phyloP scores from a whole-genome alignment of 1,284 basidiomycete genomes.

The Clitocybe nebularis region DNA sequence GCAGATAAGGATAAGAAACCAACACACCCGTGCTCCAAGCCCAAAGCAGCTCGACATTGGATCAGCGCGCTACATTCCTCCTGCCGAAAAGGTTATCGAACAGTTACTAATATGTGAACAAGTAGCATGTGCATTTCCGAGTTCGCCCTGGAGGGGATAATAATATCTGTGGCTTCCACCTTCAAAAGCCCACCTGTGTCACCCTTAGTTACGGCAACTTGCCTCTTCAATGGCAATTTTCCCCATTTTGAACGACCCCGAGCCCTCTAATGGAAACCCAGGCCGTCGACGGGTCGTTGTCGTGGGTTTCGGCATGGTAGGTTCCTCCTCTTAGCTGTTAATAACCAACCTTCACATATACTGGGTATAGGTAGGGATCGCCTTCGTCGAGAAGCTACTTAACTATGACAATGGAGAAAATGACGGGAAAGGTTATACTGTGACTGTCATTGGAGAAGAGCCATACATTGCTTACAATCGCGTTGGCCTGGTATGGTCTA shows the following conservation, averaged over 20 bases:
- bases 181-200: neutral
- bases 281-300: neutral
- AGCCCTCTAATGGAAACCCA: neutral
- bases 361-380: neutral
- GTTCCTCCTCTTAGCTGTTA: neutral
- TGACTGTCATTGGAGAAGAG: constrained; percentile 41
- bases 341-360: neutral
- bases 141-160: neutral
- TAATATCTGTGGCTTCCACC: neutral
- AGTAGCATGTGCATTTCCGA: neutral
- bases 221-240: neutral
- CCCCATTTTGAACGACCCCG: neutral
- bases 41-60: too few relatives aligned
- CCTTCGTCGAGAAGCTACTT: constrained; percentile 5
- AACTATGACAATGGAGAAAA: constrained; percentile 1
- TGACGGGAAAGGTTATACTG: neutral
- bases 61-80: too few relatives aligned
- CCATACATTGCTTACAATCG: constrained; percentile 31
- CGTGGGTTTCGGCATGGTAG: constrained; percentile 6
- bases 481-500: constrained; percentile 22
- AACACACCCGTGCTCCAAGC: neutral
- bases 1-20: neutral
- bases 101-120: neutral
- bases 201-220: too few relatives aligned
- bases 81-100: too few relatives aligned